These are phyloP conservation scores for Thielaviopsis punctulata DNA, from an alignment of 2,329 filamentous ascomycete species.

Conservation along the genomic window DNA sequence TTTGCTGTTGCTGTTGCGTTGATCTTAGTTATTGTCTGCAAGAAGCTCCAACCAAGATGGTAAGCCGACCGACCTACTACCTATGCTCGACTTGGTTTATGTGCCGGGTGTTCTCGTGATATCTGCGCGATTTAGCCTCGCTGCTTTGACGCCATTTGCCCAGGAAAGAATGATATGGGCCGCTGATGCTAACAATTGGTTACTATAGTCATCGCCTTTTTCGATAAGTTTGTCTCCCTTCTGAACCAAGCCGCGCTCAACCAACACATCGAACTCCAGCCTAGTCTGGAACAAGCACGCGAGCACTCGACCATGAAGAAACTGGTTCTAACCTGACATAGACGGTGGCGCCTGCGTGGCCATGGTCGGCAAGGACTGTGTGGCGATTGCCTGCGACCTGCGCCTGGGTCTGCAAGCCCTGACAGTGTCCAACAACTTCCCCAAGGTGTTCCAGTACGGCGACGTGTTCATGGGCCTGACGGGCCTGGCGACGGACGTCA, in stretches of 20 bases:
- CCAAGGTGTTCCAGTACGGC: conserved; percentile 97
- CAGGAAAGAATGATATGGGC: background rate
- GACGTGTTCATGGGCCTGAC: conserved; percentile 92
- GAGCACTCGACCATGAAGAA: background rate
- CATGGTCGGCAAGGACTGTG: conserved; percentile 99
- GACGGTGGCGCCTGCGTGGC: conserved; percentile 89
- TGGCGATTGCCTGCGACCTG: conserved; percentile 97
- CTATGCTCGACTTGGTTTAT: background rate
- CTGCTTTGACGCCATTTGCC: background rate
- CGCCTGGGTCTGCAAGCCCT: conserved; percentile 91
- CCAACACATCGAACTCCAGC: background rate
- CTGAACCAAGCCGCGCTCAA: background rate
- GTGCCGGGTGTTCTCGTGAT: background rate
- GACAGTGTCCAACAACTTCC: conserved; percentile 99
- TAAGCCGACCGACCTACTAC: too few species aligned
- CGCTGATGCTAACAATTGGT: conserved; percentile 18
- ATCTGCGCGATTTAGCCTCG: background rate
- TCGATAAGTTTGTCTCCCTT: conserved; percentile 59
- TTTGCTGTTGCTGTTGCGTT: background rate
- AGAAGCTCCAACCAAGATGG: conserved; percentile 2
- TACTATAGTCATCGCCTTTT: conserved; percentile 65
- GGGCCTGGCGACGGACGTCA: conserved; percentile 88
- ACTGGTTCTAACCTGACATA: conserved; percentile 17
- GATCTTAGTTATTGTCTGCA: background rate
- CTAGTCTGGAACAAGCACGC: background rate